These are phyloP conservation scores for Panicum hallii DNA, from an alignment of 202 grass and related monocot species.

Conservation along the genomic window DNA sequence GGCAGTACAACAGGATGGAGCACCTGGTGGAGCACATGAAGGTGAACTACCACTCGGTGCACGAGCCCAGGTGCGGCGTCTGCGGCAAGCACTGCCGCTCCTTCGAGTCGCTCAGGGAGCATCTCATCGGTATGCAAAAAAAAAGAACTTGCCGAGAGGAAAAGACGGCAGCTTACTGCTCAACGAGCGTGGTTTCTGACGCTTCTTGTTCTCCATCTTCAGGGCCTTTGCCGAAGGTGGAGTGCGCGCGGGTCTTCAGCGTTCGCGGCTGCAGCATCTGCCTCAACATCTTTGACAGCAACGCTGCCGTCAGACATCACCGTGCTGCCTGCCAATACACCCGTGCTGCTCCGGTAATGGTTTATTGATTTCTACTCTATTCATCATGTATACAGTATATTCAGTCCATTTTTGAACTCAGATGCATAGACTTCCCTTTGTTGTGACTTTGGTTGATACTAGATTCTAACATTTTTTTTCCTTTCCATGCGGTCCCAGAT, in stretches of 20 bases:
- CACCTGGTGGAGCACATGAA: constrained; percentile 95
- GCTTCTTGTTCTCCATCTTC: not conserved
- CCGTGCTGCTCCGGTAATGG: constrained; percentile 54
- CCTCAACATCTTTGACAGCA: constrained; percentile 75
- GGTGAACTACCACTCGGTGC: constrained; percentile 80
- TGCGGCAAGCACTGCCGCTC: constrained; percentile 93
- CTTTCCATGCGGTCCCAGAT: constrained; percentile 35
- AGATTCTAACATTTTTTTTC: not conserved
- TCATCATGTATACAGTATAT: not conserved
- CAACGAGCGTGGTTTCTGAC: not conserved
- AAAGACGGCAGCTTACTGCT: not conserved
- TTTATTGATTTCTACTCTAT: not conserved
- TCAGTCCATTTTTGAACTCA: not conserved
- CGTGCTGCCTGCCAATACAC: constrained; percentile 72
- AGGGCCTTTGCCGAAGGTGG: constrained; percentile 80
- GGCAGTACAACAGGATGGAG: constrained; percentile 90
- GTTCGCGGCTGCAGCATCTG: constrained; percentile 73
- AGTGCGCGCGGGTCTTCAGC: constrained; percentile 75
- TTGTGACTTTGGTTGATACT: not conserved
- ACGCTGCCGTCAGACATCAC: constrained; percentile 62
- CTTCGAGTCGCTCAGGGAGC: constrained; percentile 89
- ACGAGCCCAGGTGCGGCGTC: constrained; percentile 83
- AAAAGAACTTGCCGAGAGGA: not conserved
- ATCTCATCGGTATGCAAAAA: constrained; percentile 71
- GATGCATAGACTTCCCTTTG: not conserved